phyloP scores from a whole-genome alignment of 2,329 filamentous ascomycete species.

The Meredithiella fracta region DNA sequence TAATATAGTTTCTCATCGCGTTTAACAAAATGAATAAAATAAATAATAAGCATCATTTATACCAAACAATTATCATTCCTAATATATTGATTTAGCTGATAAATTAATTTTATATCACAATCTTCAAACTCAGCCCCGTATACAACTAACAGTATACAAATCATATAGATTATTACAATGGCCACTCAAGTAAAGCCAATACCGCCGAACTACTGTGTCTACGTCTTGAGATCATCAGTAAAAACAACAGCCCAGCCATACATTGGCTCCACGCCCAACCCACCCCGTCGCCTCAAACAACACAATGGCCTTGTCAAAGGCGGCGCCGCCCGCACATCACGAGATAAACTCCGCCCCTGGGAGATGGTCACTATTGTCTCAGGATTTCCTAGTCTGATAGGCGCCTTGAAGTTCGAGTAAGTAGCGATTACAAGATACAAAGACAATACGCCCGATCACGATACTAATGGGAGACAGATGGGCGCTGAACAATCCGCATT shows the following conservation, averaged over 20 bases:
- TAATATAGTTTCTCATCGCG: neutral
- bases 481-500: slow-evolving; percentile 77
- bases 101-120: too few species aligned
- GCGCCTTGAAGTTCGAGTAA: slow-evolving; percentile 87
- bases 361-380: slow-evolving; percentile 77
- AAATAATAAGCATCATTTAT: neutral
- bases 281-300: slow-evolving; percentile 66
- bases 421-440: slow-evolving; percentile 19
- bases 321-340: slow-evolving; percentile 62
- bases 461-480: slow-evolving; percentile 40
- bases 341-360: slow-evolving; percentile 59
- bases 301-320: slow-evolving; percentile 78
- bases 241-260: slow-evolving; percentile 49
- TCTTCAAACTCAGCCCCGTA: too few species aligned
- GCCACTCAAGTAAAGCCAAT: slow-evolving; percentile 39
- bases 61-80: neutral
- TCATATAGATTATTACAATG: slow-evolving; percentile 22
- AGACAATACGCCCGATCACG: neutral
- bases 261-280: slow-evolving; percentile 83
- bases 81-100: neutral
- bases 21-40: neutral
- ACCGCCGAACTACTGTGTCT: slow-evolving; percentile 83
- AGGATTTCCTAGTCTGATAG: slow-evolving; percentile 74
- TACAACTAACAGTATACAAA: too few species aligned
- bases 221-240: slow-evolving; percentile 72